Evolutionary conservation across 1,284 basidiomycete genomes (phyloP).

Genomic region (Fomitopsis schrenkii): DNA sequence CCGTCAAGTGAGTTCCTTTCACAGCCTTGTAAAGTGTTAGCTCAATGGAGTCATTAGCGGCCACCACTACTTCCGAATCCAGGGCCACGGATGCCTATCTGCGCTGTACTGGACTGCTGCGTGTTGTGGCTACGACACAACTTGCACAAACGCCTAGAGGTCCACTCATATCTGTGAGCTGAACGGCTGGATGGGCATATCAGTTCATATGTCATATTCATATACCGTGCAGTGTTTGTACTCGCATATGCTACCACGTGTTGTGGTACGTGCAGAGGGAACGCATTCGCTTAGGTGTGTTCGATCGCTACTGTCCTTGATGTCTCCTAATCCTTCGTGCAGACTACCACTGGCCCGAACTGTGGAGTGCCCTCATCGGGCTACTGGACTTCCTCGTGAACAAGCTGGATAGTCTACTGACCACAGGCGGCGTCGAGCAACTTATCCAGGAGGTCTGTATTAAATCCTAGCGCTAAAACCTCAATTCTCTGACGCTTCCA

Average conservation of each 20-base stretch:
- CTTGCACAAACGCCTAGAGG: slow-evolving; percentile 55
- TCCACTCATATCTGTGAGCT: slow-evolving; percentile 49
- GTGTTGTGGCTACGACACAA: slow-evolving; percentile 68
- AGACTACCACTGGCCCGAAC: slow-evolving; percentile 64
- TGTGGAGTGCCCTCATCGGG: slow-evolving; percentile 54
- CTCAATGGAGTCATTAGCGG: slow-evolving; percentile 32
- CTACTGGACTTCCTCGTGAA: slow-evolving; percentile 50
- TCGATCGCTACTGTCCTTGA: neutral
- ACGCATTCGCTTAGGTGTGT: slow-evolving; percentile 47
- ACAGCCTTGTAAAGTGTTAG: too few relatives aligned
- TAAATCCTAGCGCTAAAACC: neutral
- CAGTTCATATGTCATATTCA: neutral
- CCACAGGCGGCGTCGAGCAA: slow-evolving; percentile 45
- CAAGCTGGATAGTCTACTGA: slow-evolving; percentile 45
- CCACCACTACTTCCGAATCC: slow-evolving; percentile 45
- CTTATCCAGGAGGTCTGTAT: slow-evolving; percentile 47
- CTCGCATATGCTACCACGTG: slow-evolving; percentile 46
- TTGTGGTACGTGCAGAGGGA: slow-evolving; percentile 53
- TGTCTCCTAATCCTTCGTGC: neutral
- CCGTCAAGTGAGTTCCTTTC: slow-evolving; percentile 45
- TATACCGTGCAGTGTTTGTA: slow-evolving; percentile 31
- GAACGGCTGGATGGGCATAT: neutral
- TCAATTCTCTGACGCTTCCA: neutral
- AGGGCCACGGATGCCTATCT: slow-evolving; percentile 40
- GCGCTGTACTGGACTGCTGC: slow-evolving; percentile 59